Evolutionary conservation across 768 basidiomycete species (phyloP), one percentile per base, ranked within the genome.

Genomic region (Leccinellum rugosiceps): DNA sequence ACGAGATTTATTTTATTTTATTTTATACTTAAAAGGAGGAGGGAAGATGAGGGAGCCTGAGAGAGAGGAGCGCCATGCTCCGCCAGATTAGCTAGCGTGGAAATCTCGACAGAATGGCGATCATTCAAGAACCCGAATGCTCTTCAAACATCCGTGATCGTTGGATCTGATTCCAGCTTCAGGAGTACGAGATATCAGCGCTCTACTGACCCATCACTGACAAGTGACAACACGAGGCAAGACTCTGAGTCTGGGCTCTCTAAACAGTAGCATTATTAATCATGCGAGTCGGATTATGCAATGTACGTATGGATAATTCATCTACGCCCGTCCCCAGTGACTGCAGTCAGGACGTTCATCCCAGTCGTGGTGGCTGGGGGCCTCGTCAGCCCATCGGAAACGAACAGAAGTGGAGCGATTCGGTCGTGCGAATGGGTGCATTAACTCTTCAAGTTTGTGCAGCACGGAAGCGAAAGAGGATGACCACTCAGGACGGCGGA

Each of bases 81-180:
- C 17, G 38, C 6, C 28, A 53, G 57, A 66, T 63, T 47, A 34
- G 28, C 46, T 34, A 28, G 13, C 23, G 28, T 15, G 19, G 44
- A 54, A 52, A 60, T 58, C 58, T 58, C 57, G 56, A 65, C 59
- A 47, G 19, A 28, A 31, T 49, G 60, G 71, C 21, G 43, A 69
- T 61, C 59, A 58, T 35, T 65, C 9, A 56, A 59, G 43, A 50
- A 4, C 35, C 67, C 70, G 68, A 34, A 11, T 2, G 3, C 8
- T 4, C 45, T 44, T 50, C 48, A 51, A 50, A 66, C n/a, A 26
- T 59, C 71, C 69, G 61, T 71, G 67, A 73, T 65, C 70, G 67
- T 62, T 47, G 60, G 57, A 49, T 51, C 35, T 6, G 48, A 25
- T 19, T 30, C 35, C 11, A 61, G 5, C 11, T 25, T n/a, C n/a